phyloP scores from a whole-genome alignment of 2,329 filamentous ascomycete species.

The Trichoderma endophyticum region DNA sequence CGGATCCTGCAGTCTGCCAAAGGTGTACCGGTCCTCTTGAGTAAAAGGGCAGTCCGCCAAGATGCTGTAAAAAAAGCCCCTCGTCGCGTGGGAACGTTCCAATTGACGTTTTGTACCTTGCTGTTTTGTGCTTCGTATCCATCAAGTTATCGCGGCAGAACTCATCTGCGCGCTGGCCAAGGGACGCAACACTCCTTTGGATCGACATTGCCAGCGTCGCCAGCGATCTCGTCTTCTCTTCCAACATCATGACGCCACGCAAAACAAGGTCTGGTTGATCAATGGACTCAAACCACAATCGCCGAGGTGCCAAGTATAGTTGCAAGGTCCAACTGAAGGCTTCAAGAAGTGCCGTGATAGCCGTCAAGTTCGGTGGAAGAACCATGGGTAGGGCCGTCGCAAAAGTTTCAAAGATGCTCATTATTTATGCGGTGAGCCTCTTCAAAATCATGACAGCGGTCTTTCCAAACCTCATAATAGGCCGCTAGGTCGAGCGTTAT shows the following conservation, averaged over 20 bases:
- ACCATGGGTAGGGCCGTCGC: background rate
- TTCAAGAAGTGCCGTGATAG: background rate
- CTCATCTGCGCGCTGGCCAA: rapidly evolving
- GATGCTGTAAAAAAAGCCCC: too few relatives aligned
- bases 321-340: background rate
- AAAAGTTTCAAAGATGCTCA: background rate
- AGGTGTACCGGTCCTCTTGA: too few relatives aligned
- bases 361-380: background rate
- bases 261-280: background rate
- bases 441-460: background rate
- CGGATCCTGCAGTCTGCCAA: too few relatives aligned
- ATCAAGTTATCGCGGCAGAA: background rate
- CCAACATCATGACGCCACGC: background rate
- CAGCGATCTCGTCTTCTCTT: background rate
- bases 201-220: background rate
- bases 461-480: background rate
- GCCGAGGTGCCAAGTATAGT: background rate
- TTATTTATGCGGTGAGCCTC: background rate
- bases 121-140: too few relatives aligned
- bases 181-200: background rate
- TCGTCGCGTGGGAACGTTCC: too few relatives aligned
- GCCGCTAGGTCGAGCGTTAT: rapidly evolving
- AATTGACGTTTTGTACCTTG: too few relatives aligned
- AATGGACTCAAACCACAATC: rapidly evolving
- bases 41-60: too few relatives aligned